Evolutionary conservation across 208 protist genomes (phyloP), one percentile per base, ranked within the genome.

Genomic region (Trypanosoma boissoni): DNA sequence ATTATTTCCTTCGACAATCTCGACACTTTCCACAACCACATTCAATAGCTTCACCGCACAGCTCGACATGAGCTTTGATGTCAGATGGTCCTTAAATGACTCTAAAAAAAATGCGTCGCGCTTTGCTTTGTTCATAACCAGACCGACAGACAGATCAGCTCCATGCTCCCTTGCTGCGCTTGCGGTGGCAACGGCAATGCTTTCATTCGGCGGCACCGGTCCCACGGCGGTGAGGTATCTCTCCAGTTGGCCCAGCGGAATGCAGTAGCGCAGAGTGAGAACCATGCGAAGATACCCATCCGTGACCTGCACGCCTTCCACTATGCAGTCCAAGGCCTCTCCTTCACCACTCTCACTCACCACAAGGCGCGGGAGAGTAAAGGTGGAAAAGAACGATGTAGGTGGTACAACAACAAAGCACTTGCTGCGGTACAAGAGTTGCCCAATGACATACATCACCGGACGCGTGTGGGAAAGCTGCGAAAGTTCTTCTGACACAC

Each of bases 151-250:
- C 42, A 88, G 32, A 37, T 86, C 76, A 2, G 67, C 60, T 26
- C 80, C 76, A 12, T 73, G 68, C 48, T 76, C 50, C 12, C 76
- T 75, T 23, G 72, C 76, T 2, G 83, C 76, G 14, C 68, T 64
- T 4, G 83, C 80, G 18, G 68, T 72, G 18, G 81, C 76, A 29
- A 78, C 61, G 3, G 56, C 87, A 56, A 94, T 91, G 3, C 62
- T 32, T 51, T 88, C 87, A 54, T 86, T 94, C 24, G 87, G 87
- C 32, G 83, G 71, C 34, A 61, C 55, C 8, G 87, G 80, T 3
- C 87, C 87, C 9, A 91, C 77, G 0, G 83, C 83, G 2, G 87
- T 78, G 9, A 94, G 68, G 58, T 91, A 94, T 7, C 87, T 77
- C 68, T 94, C 87, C 4, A 94, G 57, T 64, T 89, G 73, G 9